Evolutionary conservation across 1,139 yeast genomes (phyloP), one percentile per base, ranked within the genome.

Genomic region (Pneumocystis jirovecii): DNA sequence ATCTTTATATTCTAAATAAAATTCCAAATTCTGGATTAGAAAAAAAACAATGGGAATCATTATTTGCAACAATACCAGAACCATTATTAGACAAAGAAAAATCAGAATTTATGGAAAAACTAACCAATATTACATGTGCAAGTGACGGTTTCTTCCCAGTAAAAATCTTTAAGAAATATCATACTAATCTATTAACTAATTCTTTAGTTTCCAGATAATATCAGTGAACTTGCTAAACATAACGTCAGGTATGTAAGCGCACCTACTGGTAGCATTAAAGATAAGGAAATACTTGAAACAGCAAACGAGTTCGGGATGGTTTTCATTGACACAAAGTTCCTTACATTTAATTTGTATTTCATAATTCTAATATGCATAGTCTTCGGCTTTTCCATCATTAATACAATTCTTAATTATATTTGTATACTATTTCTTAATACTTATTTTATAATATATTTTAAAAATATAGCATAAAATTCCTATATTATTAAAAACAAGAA

Each of bases 131-230:
- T 68, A 91, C 97, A 10, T 82, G 90, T 72, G 87, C 97, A 21
- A 89, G 97, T 2, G 98, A 93, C 76, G 98, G 98, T 59, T 93
- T 93, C 84, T 93, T 93, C 95, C 98, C 98, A 79, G 57, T 50
- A 50, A 50, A 25, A 25, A 50, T 25, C 34, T 50, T 50, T 50
- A 25, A 50, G 10, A 50, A 25, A 25, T 50, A 25, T 50, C n/a
- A 21, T 50, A 50, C 17, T 25, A 25, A 50, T 25, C n/a, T 25
- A 50, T 15, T 25, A 50, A 50, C 34, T 50, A 50, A 50, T 21
- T 50, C 12, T 50, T 25, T 29, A 50, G 57, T 93, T 93, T 93
- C 95, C 97, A 70, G 98, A 93, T 78, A 93, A 95, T 74, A 96
- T 95, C 72, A 90, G 91, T 84, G 85, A 98, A 77, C 97, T 97